phyloP scores from a whole-genome alignment of 352 stramenopile genomes.

The Phytopythium oedochilum region DNA sequence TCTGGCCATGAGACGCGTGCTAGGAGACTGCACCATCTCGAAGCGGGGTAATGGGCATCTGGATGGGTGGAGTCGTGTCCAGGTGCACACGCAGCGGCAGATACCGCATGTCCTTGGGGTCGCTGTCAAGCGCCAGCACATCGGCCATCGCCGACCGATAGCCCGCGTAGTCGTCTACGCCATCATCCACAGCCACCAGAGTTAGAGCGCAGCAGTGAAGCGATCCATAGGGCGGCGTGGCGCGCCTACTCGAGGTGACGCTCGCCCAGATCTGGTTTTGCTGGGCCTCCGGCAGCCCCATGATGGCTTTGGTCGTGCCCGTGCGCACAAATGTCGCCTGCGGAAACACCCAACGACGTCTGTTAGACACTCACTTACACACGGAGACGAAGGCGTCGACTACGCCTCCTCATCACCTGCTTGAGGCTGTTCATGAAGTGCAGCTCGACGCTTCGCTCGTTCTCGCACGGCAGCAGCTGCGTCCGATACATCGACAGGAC shows the following conservation, averaged over 20 bases:
- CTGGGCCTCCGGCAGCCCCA: constrained; percentile 72
- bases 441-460: constrained; percentile 67
- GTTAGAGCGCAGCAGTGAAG: constrained; percentile 2
- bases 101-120: constrained; percentile 30
- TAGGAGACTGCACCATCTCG: constrained; percentile 20
- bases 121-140: constrained; percentile 29
- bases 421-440: constrained; percentile 88
- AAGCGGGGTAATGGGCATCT: constrained; percentile 64
- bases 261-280: constrained; percentile 81
- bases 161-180: constrained; percentile 39
- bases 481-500: too few species aligned
- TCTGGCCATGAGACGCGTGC: too few species aligned
- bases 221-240: not conserved
- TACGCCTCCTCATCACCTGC: constrained; percentile 21
- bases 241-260: constrained; percentile 45
- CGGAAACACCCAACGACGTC: too few species aligned
- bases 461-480: constrained; percentile 66
- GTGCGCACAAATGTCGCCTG: constrained; percentile 61
- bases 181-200: not conserved
- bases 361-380: too few species aligned
- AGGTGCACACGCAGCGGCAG: constrained; percentile 68
- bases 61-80: constrained; percentile 44
- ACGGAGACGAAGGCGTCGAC: not conserved
- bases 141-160: constrained; percentile 51
- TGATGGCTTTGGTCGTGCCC: constrained; percentile 77